Base-by-base conservation (phyloP, 306 rosid genomes). In the Pyrus bretschneideri region DNA sequence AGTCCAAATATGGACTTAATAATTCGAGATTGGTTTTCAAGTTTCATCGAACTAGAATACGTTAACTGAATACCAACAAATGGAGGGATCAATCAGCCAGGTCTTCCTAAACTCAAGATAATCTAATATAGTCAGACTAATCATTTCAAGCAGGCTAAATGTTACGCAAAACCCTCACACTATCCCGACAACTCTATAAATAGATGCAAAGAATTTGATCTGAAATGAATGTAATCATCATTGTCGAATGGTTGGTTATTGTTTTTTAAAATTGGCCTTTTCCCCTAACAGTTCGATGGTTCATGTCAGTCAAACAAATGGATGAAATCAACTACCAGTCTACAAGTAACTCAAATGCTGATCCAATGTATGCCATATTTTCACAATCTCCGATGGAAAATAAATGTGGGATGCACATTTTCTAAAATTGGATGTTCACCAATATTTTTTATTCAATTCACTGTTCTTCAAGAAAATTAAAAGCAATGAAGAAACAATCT, bases 261-360 rank as follows among this genome's bases (percentile, higher is more conserved):
- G 49, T 65, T 71, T 72, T 60, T 21, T 35, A 58, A 33, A 30
- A 64, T 17, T 15, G 61, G 55, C 58, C 73, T 5, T 44, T 42
- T 38, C 15, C 31, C 69, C 40, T 6, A 70, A 29, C 38, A 57
- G 9, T 70, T 57, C 38, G 72, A 35, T 52, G 8, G 73, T 74
- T 74, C 45, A 71, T 71, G 65, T 46, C 44, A 5, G 29, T 27
- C 70, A 42, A 38, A 52, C 40, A 45, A 25, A 38, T 18, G 27
- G 57, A 61, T 54, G 44, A 71, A 44, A 70, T 40, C 67, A 80
- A 76, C 84, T 73, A 84, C 81, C 83, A 74, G 67, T 83, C 87
- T 58, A 75, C 86, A 83, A 75, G 82, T 59, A 81, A 83, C 77
- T 65, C 72, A 77, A 61, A 51, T 58, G 60, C 58, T 23, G 22